Evolutionary conservation across 139 green algal species (phyloP).

Genomic region (Microglena sp.): DNA sequence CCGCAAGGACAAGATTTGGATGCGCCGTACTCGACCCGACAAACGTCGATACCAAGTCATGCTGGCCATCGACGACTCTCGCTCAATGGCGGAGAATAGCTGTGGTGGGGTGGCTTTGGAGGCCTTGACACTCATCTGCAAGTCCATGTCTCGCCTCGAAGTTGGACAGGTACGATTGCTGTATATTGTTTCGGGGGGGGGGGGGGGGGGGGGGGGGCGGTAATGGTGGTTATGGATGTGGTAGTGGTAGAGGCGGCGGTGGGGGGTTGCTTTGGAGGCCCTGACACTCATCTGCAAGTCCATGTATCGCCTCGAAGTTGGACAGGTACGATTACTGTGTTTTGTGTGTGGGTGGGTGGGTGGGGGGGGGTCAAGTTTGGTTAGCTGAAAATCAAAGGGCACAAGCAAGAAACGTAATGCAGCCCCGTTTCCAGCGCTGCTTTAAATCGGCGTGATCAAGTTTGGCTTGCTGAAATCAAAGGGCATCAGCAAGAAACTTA

Average conservation of each 20-base stretch:
- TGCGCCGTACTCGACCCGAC: constrained; percentile 84
- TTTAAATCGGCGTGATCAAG: too few relatives aligned
- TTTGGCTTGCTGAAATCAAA: too few relatives aligned
- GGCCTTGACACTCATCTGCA: constrained; percentile 72
- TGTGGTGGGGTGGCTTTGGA: constrained; percentile 84
- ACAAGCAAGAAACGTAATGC: too few relatives aligned
- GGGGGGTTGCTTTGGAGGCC: not conserved
- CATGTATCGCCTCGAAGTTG: constrained; percentile 44
- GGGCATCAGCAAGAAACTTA: too few relatives aligned
- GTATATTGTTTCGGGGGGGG: too few relatives aligned
- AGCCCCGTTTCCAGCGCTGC: too few relatives aligned
- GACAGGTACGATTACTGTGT: not conserved
- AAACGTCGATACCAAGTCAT: constrained; percentile 93
- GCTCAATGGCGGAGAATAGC: constrained; percentile 86
- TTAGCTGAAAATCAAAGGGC: too few relatives aligned
- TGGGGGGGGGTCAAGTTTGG: too few relatives aligned
- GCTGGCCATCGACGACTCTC: constrained; percentile 54
- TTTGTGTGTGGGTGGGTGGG: too few relatives aligned
- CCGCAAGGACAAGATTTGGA: constrained; percentile 98
- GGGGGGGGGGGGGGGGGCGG: too few relatives aligned
- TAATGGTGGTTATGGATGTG: too few relatives aligned
- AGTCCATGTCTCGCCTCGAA: constrained; percentile 57
- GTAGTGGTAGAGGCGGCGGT: not conserved
- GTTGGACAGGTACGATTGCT: not conserved
- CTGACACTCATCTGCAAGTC: constrained; percentile 71